phyloP scores from a whole-genome alignment of 352 stramenopile genomes.

The Phytophthora tubulina region DNA sequence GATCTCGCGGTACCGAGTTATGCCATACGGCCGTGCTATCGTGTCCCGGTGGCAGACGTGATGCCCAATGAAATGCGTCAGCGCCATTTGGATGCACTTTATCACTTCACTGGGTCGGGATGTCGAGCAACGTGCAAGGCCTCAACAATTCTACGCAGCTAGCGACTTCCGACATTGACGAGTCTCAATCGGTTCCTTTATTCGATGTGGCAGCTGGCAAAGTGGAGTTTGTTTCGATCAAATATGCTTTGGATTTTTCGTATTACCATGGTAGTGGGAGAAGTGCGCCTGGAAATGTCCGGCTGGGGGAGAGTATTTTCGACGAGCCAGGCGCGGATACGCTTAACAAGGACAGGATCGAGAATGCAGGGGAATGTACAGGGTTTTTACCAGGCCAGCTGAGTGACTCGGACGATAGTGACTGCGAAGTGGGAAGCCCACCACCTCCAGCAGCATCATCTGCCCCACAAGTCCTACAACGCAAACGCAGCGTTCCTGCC shows the following conservation, averaged over 20 bases:
- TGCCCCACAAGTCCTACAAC: background rate
- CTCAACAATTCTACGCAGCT: background rate
- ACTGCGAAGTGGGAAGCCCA: background rate
- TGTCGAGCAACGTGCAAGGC: background rate
- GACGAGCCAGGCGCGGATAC: background rate
- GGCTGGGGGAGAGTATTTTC: slow-evolving; percentile 7
- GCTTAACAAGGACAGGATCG: background rate
- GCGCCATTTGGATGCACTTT: background rate
- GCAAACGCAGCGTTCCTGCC: background rate
- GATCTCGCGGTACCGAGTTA: background rate
- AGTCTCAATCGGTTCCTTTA: background rate
- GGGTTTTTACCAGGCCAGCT: background rate
- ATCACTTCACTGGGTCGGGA: background rate
- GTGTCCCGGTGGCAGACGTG: slow-evolving; percentile 5
- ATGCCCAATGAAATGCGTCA: slow-evolving; percentile 22
- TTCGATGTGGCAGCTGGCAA: background rate
- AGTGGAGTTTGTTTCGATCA: slow-evolving; percentile 6
- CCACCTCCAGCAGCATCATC: background rate
- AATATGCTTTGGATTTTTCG: slow-evolving; percentile 17
- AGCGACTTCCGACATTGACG: background rate
- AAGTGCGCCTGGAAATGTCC: background rate
- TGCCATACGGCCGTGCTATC: slow-evolving; percentile 9
- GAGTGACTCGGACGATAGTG: slow-evolving; percentile 14
- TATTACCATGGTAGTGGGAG: background rate
- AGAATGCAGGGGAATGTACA: background rate